Conservation (phyloP, 768 basidiomycete genomes). For the Basidioascus undulatus region DNA sequence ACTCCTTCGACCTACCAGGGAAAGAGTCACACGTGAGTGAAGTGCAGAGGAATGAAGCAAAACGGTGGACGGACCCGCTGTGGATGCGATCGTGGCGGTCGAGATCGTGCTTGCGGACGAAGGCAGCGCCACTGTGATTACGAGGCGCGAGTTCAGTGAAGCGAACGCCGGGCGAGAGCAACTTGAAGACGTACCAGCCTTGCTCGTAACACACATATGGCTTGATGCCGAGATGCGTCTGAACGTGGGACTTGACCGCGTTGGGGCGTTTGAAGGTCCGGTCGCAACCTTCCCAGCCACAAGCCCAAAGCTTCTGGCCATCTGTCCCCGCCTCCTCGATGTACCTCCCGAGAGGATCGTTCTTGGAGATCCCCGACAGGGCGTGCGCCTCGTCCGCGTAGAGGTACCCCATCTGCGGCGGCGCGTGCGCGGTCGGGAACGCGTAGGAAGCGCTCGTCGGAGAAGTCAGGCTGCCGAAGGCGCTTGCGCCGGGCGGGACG, state of each 20-base stretch:
- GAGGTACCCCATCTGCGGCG: too few species aligned
- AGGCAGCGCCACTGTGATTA: conserved; percentile 20
- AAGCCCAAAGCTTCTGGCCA: too few species aligned
- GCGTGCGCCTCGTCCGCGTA: too few species aligned
- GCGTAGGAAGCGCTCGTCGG: too few species aligned
- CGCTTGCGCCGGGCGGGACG: too few species aligned
- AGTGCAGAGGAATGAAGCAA: background rate
- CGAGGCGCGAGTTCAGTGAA: too few species aligned
- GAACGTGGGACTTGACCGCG: conserved; percentile 23
- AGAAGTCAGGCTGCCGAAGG: too few species aligned
- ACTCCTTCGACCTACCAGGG: background rate
- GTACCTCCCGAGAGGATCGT: too few species aligned
- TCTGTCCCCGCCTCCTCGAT: too few species aligned
- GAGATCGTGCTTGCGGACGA: conserved; percentile 24
- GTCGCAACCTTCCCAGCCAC: conserved; percentile 15
- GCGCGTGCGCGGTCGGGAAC: too few species aligned
- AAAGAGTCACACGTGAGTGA: background rate
- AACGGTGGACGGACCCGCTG: conserved; percentile 4
- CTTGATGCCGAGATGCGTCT: conserved; percentile 25
- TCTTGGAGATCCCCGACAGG: too few species aligned
- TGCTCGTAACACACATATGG: conserved; percentile 19
- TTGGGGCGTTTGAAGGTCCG: conserved; percentile 15
- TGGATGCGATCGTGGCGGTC: conserved; percentile 22
- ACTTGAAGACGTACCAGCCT: conserved; percentile 20
- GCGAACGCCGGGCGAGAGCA: too few species aligned